Evolutionary conservation across 1,284 basidiomycete genomes (phyloP), one percentile per base, ranked within the genome.

Genomic region (Marasmius fiardii): DNA sequence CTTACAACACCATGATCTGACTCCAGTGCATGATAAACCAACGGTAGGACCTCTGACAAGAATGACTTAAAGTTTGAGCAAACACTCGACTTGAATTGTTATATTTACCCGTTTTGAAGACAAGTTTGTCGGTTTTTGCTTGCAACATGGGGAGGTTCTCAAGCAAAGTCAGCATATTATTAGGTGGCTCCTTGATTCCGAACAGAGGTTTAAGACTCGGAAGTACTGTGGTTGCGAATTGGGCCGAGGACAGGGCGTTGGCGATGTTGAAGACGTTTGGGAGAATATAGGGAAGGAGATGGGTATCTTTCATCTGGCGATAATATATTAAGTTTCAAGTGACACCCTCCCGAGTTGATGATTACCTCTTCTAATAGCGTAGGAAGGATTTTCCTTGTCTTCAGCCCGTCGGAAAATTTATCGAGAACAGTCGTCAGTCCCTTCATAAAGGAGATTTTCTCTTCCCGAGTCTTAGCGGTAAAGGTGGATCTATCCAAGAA

Each of bases 181-280:
- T 95, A 0, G 96, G 95, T 21, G 97, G 96, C 66, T 99, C 97
- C 70, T 92, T 95, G 63, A 98, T 76, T 0, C 77, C 77, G 64
- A 99, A 99, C 12, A 99, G 71, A 0, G 95, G 95, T 66, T 92
- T 94, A 35, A 99, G 77, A 65, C 88, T 92, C 1, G 93, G 93
- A 10, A 99, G 75, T 4, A 95, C 92, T 51, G 86, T 81, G 1
- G 76, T 76, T 0, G 88, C 87, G 66, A 99, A 99, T 65, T 96
- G 93, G 14, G 80, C 69, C 34, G 93, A 80, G 18, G 86, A 84
- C 44, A 98, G 77, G 26, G 86, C 81, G 60, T 83, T 85, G 10
- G 92, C 86, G 58, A 99, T 99, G 55, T 84, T 82, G 66, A 98
- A 97, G n/a, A 98, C 90, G 69, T 98, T 98, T 1, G 96, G 96